Base-by-base conservation (phyloP, 805 yeast species). In the Priceomyces carsonii region DNA sequence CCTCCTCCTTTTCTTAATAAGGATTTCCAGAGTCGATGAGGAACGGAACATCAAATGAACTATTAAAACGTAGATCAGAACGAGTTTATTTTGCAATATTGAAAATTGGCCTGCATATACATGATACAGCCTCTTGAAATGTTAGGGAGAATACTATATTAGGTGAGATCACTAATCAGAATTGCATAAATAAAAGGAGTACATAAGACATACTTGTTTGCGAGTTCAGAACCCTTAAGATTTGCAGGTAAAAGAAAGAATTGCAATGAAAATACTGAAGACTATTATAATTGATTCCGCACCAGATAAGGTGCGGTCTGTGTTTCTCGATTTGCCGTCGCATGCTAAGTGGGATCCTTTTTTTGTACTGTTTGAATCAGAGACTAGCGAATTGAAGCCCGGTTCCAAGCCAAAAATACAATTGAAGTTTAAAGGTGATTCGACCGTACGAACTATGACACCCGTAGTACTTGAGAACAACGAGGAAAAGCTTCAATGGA, bases 281-380 rank as follows among this genome's bases (percentile, higher is more conserved):
- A 40, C 32, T 4, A 42, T 39, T 18, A 30, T 33, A 10, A 45
- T 45, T 19, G 41, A 45, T 35, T 33, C 45, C 0, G 19, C 31
- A 8, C 34, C 39, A 13, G 37, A 19, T 13, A 25, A 23, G 19
- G 45, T 43, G 5, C 26, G 38, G 6, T 26, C 28, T 3, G 26
- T 35, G 12, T 38, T 45, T 22, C 30, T 43, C 8, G 32, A 43
- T n/a, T 41, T 33, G 18, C 18, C 35, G 2, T 32, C 29, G 18
- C 46, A 43, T 19, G 12, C 12, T 14, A 27, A 32, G 4, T 45
- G 50, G 50, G 36, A 45, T 32, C 50, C 50, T 12, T 43, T 43
- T 18, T 35, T 45, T 24, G 27, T 17, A 4, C 26, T 26, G 3
- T 29, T 45, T 14, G 33, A 33, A 14, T 35, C 39, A 8, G 23